phyloP scores from a whole-genome alignment of 345 rosid genomes.

The Clausena lansium region DNA sequence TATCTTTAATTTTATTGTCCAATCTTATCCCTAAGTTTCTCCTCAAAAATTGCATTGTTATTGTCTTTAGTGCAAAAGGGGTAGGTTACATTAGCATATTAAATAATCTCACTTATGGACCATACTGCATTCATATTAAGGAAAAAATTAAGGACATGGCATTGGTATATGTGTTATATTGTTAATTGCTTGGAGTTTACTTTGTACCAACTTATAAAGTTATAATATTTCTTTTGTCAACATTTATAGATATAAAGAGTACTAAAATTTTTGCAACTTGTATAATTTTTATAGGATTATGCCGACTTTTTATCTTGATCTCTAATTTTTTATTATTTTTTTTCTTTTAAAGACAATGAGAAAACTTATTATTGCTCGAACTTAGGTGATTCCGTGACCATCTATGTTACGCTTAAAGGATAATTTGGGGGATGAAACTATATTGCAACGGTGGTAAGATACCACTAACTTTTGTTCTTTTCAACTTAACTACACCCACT shows the following conservation, averaged over 20 bases:
- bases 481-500: too few species aligned
- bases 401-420: too few species aligned
- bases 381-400: too few species aligned
- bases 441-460: too few species aligned
- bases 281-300: not conserved
- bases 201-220: not conserved
- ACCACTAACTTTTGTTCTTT: too few species aligned
- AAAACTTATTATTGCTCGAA: too few species aligned
- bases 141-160: not conserved
- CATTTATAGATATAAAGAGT: not conserved
- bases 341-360: too few species aligned
- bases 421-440: too few species aligned
- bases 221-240: not conserved
- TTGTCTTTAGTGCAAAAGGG: not conserved
- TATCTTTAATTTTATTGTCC: not conserved
- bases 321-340: too few species aligned
- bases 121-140: too few species aligned
- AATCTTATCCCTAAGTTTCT: not conserved
- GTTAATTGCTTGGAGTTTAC: not conserved
- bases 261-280: not conserved
- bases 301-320: too few species aligned
- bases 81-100: not conserved
- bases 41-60: not conserved
- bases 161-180: not conserved
- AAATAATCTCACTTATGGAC: not conserved